Base-by-base conservation (phyloP, 441 rosid genomes). In the Croton setiger region DNA sequence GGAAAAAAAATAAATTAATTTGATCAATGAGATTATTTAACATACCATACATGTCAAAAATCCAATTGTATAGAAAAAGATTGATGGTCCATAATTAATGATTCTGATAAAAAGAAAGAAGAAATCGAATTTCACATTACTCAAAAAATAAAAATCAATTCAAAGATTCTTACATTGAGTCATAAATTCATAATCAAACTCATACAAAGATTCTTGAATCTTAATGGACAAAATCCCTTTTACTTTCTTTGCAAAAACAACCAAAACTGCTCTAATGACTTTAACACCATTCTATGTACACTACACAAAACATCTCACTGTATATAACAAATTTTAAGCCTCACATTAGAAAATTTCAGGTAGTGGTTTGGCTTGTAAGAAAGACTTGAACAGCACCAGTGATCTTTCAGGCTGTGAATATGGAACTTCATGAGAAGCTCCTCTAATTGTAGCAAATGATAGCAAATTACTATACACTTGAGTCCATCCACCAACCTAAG, bases 401-500 rank as follows among this genome's bases (percentile, higher is more conserved):
- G 99, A 94, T 79, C 98, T 83, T 80, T 90, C 93, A 4, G 98
- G 99, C 85, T 94, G 99, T 11, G 98, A 90, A 74, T 86, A 92
- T 20, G 99, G 99, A 36, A 90, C 99, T 80, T 92, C 97, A 60
- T 94, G 99, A 3, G 99, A 80, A 55, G 97, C 97, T 66, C 99
- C 99, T 84, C 99, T 79, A 41, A 92, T 88, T 12, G 99, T 94
- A 12, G 99, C 97, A 82, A 89, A 94, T 5, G 99, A 84, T 43
- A 94, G 75, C 62, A 88, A 70, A 63, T 84, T 70, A 4, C 96
- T 88, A 71, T 94, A 88, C 69, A 88, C 99, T 76, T 88, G 96
- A 75, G 96, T 94, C 99, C 99, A 94, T 57, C 99, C 97, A 35
- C 99, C 99, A 49, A 94, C 99, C 99, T 94, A 74, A 75, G 76